Conservation (phyloP, 768 basidiomycete species). For the Paxillus involutus region DNA sequence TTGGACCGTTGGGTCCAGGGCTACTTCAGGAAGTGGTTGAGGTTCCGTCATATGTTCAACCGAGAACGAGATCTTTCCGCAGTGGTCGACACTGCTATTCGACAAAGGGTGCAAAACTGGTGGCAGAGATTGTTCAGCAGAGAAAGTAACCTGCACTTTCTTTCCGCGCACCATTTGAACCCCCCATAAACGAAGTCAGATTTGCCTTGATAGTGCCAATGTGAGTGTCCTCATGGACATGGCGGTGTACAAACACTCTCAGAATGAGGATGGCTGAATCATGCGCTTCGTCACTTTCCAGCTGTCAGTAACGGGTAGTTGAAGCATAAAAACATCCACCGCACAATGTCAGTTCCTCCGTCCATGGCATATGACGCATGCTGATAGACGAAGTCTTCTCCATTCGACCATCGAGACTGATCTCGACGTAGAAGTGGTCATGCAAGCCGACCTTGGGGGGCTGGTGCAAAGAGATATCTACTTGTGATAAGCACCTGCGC, state of each 20-base stretch:
- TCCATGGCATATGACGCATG: neutral
- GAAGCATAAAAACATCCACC: neutral
- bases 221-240: neutral
- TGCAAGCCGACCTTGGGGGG: slow-evolving; percentile 2
- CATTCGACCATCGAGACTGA: neutral
- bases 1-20: too few species aligned
- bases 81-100: neutral
- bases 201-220: neutral
- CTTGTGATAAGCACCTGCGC: neutral
- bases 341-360: neutral
- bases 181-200: neutral
- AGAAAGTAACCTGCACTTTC: neutral
- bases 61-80: neutral
- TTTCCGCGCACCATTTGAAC: neutral
- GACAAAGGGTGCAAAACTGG: neutral
- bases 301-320: neutral
- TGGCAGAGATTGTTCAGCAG: neutral
- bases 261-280: neutral
- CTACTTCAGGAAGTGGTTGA: too few species aligned
- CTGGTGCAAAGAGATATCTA: neutral
- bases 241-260: neutral
- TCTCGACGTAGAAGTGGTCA: slow-evolving; percentile 1
- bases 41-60: neutral
- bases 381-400: neutral
- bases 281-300: neutral